Evolutionary conservation across 495 filamentous ascomycete species (phyloP), one percentile per base, ranked within the genome.

Genomic region (Trichoderma asperelloides): DNA sequence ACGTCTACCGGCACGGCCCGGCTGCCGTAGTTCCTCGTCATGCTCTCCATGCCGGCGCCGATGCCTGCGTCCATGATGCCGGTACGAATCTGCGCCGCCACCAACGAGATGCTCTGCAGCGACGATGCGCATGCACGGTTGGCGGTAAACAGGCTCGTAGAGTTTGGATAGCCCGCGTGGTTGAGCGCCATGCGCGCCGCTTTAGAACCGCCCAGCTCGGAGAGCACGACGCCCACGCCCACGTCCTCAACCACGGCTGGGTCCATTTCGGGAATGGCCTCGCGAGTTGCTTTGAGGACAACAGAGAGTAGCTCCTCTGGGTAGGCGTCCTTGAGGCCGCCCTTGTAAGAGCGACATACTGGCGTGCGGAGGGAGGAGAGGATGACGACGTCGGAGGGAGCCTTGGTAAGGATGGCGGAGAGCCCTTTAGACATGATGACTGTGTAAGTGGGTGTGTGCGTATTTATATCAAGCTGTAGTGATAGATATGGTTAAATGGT

Each of bases 21-120:
- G 0, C 80, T 85, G 9, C 88, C 91, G 77, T 97, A 97, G 76
- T 96, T 96, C 65, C 88, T 78, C 63, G 91, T 96, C 93, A 97
- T 96, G 74, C 87, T 90, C 82, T 97, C 93, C 89, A 94, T 96
- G 21, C 93, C 93, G 25, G 89, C 93, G 43, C 88, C 93, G 65
- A 97, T 85, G 68, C 92, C 93, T n/a, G 90, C 79, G 71, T 87
- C 83, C 66, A 95, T 88, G 68, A 86, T 85, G 0, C 86, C 91
- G 0, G 85, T 80, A 43, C 84, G 82, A 70, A 96, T 95, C 60
- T 87, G 82, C 28, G 89, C 85, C 2, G 89, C 87, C 0, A 95
- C 80, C 39, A 77, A 77, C 4, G 90, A 88, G 68, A 97, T 89
- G 45, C 87, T 85, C 69, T 89, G 86, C 45, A 96, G 81, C 12